Percentiles rank a stretch among this genome's conserved stretches.
phyloP scores from a whole-genome alignment of 108 stramenopile species.

The Skeletonema menzelii region DNA sequence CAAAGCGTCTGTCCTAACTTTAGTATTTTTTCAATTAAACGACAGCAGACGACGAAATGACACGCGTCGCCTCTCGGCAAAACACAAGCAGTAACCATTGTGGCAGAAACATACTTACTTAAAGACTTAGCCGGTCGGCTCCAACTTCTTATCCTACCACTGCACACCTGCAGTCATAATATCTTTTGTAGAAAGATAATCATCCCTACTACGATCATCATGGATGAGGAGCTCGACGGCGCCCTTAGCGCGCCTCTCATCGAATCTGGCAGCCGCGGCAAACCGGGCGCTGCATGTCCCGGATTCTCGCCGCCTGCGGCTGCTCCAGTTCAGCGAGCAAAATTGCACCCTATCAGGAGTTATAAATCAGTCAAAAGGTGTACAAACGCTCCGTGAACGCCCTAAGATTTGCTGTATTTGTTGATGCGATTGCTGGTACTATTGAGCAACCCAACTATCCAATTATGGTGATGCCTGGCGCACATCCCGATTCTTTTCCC shows the following conservation, averaged over 20 bases:
- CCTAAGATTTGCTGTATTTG: conserved; percentile 6
- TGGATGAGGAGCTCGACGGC: neutral
- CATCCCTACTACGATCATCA: neutral
- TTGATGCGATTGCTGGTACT: neutral
- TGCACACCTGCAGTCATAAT: too few species aligned
- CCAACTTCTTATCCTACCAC: too few species aligned
- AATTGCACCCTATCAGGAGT: neutral
- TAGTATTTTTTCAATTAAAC: too few species aligned
- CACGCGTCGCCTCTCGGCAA: too few species aligned
- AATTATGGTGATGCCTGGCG: conserved; percentile 10
- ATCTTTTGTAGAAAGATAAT: neutral
- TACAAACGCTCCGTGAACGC: conserved; percentile 12
- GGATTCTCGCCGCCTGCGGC: neutral
- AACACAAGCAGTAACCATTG: too few species aligned
- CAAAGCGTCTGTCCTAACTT: too few species aligned
- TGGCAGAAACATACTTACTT: too few species aligned
- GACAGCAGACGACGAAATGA: too few species aligned
- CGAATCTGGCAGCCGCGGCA: neutral
- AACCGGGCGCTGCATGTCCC: neutral
- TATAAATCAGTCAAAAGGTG: neutral
- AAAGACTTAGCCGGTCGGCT: too few species aligned
- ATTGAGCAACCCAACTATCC: conserved; percentile 5
- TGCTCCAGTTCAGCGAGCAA: neutral
- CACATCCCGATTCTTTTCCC: conserved; percentile 11
- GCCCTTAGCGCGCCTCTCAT: neutral